Evolutionary conservation across 768 basidiomycete genomes (phyloP).

Genomic region (Chiua virens): DNA sequence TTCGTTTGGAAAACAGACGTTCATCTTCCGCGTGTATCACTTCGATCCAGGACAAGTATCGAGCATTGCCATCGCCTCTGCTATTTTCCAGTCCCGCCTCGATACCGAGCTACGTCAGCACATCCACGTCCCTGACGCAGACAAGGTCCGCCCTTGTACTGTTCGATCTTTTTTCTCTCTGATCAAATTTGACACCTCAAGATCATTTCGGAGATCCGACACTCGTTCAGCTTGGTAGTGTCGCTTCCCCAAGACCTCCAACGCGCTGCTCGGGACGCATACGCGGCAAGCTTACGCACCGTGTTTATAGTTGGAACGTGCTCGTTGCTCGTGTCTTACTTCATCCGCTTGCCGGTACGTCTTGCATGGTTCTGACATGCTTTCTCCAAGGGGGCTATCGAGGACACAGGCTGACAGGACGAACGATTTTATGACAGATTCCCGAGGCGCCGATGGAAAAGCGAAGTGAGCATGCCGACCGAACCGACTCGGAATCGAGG

Average conservation of each 20-base stretch:
- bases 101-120: conserved; percentile 9
- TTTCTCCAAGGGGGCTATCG: too few species aligned
- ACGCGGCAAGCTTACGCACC: conserved; percentile 5
- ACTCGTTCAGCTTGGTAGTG: conserved; percentile 7
- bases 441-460: neutral
- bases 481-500: neutral
- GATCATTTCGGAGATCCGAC: conserved; percentile 13
- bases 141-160: conserved; percentile 1
- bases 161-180: too few species aligned
- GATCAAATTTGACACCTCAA: neutral
- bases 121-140: conserved; percentile 7
- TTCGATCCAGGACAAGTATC: conserved; percentile 8
- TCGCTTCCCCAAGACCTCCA: conserved; percentile 12
- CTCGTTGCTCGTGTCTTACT: neutral
- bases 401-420: neutral
- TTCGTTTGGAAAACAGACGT: too few species aligned
- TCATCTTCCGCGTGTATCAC: too few species aligned
- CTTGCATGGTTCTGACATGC: too few species aligned
- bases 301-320: conserved; percentile 13
- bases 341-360: conserved; percentile 10
- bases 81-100: conserved; percentile 15
- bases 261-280: conserved; percentile 6
- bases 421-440: neutral
- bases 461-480: too few species aligned
- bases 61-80: conserved; percentile 13